phyloP scores from a whole-genome alignment of 306 rosid genomes.

The Argentina anserina region DNA sequence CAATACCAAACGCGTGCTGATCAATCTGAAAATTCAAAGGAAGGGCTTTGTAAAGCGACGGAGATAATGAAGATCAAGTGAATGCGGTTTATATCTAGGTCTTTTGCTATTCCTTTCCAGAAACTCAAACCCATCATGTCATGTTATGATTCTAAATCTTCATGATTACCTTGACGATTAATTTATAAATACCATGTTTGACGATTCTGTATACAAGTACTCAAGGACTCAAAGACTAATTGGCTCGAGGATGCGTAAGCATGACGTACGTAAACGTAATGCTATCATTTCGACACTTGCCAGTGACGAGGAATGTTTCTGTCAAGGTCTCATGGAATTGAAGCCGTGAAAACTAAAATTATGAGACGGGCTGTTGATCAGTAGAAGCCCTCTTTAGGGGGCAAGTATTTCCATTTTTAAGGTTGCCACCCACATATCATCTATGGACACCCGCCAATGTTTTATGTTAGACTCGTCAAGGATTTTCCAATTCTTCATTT shows the following conservation, averaged over 20 bases:
- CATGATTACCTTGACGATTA: slow-evolving; percentile 12
- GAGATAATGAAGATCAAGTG: background rate
- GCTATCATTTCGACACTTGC: background rate
- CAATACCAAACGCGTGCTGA: slow-evolving; percentile 6
- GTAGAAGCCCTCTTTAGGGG: background rate
- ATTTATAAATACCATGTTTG: background rate
- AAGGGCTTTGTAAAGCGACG: background rate
- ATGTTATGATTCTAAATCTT: slow-evolving; percentile 4
- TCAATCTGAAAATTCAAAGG: background rate
- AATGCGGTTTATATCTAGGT: background rate
- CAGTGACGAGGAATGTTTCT: background rate
- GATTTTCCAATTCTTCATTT: too few species aligned
- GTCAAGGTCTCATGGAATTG: background rate
- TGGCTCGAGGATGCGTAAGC: background rate
- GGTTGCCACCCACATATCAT: background rate
- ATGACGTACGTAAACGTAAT: background rate
- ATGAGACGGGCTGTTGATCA: background rate
- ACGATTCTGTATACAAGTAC: background rate
- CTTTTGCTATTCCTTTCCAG: slow-evolving; percentile 18
- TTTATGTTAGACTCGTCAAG: too few species aligned
- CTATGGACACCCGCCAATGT: background rate
- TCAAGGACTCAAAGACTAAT: background rate
- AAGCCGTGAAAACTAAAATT: background rate
- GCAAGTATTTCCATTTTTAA: background rate
- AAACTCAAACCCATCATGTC: background rate